A percentile compares a stretch with the other conserved stretches of the same genome.
Evolutionary conservation across 352 stramenopile genomes (phyloP).

Genomic region (Blastocystis hominis): DNA sequence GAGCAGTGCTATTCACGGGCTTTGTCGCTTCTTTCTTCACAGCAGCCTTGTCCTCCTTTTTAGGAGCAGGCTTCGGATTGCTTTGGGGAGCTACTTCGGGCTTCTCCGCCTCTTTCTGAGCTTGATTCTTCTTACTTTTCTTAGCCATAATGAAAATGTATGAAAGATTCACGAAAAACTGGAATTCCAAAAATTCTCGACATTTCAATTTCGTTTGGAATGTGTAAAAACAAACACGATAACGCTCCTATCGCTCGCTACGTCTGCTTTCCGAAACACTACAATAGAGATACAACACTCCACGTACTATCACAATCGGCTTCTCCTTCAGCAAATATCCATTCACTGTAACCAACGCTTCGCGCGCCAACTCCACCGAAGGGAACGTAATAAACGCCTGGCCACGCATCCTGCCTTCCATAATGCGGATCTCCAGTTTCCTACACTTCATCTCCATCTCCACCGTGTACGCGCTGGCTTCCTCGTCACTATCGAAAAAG

Average conservation of each 20-base stretch:
- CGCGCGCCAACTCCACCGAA: slow-evolving; percentile 63
- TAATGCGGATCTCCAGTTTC: slow-evolving; percentile 61
- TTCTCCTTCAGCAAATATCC: slow-evolving; percentile 71
- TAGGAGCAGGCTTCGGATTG: background rate
- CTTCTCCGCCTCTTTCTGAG: background rate
- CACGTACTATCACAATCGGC: slow-evolving; percentile 71
- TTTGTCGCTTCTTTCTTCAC: background rate
- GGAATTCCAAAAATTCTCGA: too few species aligned
- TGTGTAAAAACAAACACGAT: slow-evolving; percentile 13
- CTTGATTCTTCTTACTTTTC: slow-evolving; percentile 25
- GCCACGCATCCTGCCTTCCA: slow-evolving; percentile 72
- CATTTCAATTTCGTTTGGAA: too few species aligned
- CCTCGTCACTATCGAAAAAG: slow-evolving; percentile 54
- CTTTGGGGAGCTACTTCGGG: background rate
- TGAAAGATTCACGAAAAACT: background rate
- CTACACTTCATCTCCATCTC: background rate
- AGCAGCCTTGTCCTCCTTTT: background rate
- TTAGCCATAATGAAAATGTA: background rate
- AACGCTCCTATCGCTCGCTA: background rate
- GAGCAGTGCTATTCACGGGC: too few species aligned
- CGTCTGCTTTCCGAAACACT: slow-evolving; percentile 59
- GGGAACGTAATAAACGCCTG: slow-evolving; percentile 73
- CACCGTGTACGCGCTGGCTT: slow-evolving; percentile 1
- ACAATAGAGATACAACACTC: background rate
- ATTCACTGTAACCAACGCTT: slow-evolving; percentile 67